Base-by-base conservation (phyloP, 257 asterid genomes). In the Jasminum sambac region DNA sequence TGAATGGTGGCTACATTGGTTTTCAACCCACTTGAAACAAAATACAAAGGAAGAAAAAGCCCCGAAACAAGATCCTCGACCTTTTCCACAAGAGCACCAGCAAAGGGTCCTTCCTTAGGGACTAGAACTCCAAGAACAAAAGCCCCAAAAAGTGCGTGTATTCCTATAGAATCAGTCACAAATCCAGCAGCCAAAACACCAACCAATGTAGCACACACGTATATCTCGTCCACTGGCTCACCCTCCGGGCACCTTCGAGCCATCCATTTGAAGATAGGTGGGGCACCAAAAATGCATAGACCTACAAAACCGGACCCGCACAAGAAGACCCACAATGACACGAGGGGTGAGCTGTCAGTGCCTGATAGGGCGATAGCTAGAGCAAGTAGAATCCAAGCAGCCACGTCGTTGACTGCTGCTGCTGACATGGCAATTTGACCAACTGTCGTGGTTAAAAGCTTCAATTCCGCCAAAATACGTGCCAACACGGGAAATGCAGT, bases 391-490 rank as follows among this genome's bases (percentile, higher is more conserved):
- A 87, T 84, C 94, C 94, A 87, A 16, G 94, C 94, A 19, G 88
- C 94, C 70, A 87, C 87, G 14, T 87, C 94, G 24, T 87, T 87
- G 16, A 87, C 89, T 17, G 94, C 94, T 16, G 94, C 94, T 14
- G 94, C 94, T 21, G 94, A 87, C 94, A 87, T 87, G 72, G 94
- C 94, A 79, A 87, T 87, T 69, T 77, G 78, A 25, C 94, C 94
- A 17, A 87, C 89, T 63, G 75, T 77, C 0, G 94, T 87, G 11
- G 94, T 87, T 72, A 87, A 63, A 38, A 87, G 88, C 74, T 87
- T 87, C 0, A 87, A 88, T 57, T 87, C 94, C 16, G 94, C 94
- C 65, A 87, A 61, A 43, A 87, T 87, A 63, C 94, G 94, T 62
- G 94, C 94, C 81, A 87, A 74, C 21, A 87, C 94, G 1, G 92